Evolutionary conservation across 352 stramenopile species (phyloP), one percentile per base, ranked within the genome.

Genomic region (Detonula confervacea): DNA sequence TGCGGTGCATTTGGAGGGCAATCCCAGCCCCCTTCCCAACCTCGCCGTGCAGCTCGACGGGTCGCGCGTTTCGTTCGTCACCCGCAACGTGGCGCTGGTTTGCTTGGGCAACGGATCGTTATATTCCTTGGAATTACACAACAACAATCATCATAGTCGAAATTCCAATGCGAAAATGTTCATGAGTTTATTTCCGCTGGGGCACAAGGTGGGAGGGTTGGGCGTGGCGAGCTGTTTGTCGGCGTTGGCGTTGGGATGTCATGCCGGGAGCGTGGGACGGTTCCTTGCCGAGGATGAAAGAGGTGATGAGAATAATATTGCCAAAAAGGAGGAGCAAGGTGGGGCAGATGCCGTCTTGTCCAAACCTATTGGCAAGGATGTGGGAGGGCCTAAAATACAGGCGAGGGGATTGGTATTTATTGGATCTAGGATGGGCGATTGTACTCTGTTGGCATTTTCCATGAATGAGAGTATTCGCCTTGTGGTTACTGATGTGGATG

Each of bases 361-460:
- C 8, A 75, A 70, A 60, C 30, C 46, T 24, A 27, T 66, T 27
- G 51, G 65, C 30, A 51, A 46, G 20, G 47, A 71, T 12, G 29
- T n/a, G 16, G 14, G 33, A 35, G 33, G 24, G 7, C 51, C 61
- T 12, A 60, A 37, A 39, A 71, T 75, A 51, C 60, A 70, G 54
- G 24, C 76, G 29, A 79, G 83, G 29, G 89, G 89, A 9, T 37
- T 92, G 18, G 27, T 94, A 18, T 91, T 92, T 63, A 71, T 87
- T 12, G 89, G 84, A 59, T 92, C 87, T 60, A 84, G 89, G 57
- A 68, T 92, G 46, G 89, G 89, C 63, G 85, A 94, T 74, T 92
- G 85, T 14, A 87, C 80, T 39, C 60, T 94, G 16, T 73, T 94
- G 16, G 78, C 81, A 29, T 92, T 87, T 81, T 77, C 75, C n/a